These are phyloP conservation scores for Clonostachys chloroleuca DNA, from an alignment of 2,329 filamentous ascomycete species.

Conservation along the genomic window DNA sequence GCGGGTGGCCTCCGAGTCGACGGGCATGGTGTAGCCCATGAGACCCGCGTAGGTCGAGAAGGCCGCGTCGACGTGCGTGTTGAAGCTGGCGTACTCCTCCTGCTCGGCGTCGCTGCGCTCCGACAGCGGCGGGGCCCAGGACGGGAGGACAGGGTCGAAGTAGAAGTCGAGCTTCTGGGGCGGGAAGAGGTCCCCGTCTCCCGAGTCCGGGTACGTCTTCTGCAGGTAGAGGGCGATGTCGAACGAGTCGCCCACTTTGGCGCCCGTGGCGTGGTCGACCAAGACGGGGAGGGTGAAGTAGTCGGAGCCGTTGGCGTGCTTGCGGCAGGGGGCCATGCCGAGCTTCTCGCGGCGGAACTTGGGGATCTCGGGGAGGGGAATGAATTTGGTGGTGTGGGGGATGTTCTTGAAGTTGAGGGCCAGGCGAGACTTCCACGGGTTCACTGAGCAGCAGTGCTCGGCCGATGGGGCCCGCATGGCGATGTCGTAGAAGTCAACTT, in stretches of 20 bases:
- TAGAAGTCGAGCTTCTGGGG: constrained; percentile 31
- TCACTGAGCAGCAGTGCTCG: constrained; percentile 14
- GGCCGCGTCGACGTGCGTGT: constrained; percentile 45
- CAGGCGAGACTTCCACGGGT: constrained; percentile 25
- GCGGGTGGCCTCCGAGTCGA: constrained; percentile 40
- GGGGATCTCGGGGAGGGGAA: constrained; percentile 30
- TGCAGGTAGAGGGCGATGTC: constrained; percentile 61
- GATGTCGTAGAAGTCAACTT: constrained; percentile 36
- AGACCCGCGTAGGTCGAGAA: constrained; percentile 43
- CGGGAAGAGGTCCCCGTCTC: constrained; percentile 43
- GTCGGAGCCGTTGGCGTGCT: constrained; percentile 49
- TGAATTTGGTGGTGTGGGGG: neutral
- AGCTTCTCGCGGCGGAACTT: constrained; percentile 37
- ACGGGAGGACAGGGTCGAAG: constrained; percentile 9
- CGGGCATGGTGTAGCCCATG: constrained; percentile 32
- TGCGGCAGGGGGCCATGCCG: constrained; percentile 42
- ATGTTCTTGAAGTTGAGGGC: constrained; percentile 35
- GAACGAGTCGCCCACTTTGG: constrained; percentile 55
- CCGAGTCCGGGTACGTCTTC: constrained; percentile 38
- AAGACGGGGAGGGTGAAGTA: constrained; percentile 59
- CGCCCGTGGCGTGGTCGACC: constrained; percentile 31
- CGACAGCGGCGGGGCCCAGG: constrained; percentile 27
- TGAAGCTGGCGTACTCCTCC: constrained; percentile 43
- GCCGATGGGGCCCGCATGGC: constrained; percentile 21
- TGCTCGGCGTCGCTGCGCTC: constrained; percentile 15